These are phyloP conservation scores for Lobulomyces angularis DNA, from an alignment of 192 early-diverging fungal genomes.

Conservation along the genomic window DNA sequence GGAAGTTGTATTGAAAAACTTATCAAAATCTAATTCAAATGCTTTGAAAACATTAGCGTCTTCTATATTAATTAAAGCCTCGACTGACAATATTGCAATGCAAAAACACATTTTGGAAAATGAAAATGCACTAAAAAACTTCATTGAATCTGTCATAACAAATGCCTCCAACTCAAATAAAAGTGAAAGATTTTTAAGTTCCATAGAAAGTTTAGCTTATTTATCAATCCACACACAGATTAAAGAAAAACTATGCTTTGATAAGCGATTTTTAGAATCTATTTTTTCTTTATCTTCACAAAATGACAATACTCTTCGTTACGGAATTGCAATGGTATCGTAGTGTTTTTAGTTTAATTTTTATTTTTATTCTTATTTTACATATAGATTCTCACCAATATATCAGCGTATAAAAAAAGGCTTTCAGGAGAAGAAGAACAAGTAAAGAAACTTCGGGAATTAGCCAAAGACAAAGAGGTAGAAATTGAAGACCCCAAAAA, in stretches of 20 bases:
- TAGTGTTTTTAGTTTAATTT: too few relatives aligned
- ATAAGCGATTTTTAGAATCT: slow-evolving; percentile 39
- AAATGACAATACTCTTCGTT: slow-evolving; percentile 45
- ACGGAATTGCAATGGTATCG: slow-evolving; percentile 59
- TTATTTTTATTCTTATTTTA: too few relatives aligned
- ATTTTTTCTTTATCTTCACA: slow-evolving; percentile 37
- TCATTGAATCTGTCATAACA: slow-evolving; percentile 36
- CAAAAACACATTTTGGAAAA: slow-evolving; percentile 11
- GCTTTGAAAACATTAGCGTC: slow-evolving; percentile 51
- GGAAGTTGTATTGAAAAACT: slow-evolving; percentile 34
- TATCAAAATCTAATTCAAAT: slow-evolving; percentile 12
- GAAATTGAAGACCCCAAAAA: slow-evolving; percentile 39
- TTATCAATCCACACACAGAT: slow-evolving; percentile 52
- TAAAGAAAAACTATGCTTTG: slow-evolving; percentile 55
- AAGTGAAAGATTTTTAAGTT: slow-evolving; percentile 42
- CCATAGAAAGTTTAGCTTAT: slow-evolving; percentile 79
- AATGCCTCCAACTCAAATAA: slow-evolving; percentile 15
- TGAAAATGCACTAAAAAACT: slow-evolving; percentile 17
- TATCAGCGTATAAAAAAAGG: slow-evolving; percentile 55
- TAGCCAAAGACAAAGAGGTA: slow-evolving; percentile 33
- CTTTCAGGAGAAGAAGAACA: slow-evolving; percentile 72
- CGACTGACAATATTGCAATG: slow-evolving; percentile 6
- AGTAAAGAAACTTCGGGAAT: slow-evolving; percentile 57
- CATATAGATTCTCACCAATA: slow-evolving; percentile 64
- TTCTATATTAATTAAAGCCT: slow-evolving; percentile 17